Conservation (phyloP, 169 alveolate genomes). For the Pseudocohnilembus persalinus region DNA sequence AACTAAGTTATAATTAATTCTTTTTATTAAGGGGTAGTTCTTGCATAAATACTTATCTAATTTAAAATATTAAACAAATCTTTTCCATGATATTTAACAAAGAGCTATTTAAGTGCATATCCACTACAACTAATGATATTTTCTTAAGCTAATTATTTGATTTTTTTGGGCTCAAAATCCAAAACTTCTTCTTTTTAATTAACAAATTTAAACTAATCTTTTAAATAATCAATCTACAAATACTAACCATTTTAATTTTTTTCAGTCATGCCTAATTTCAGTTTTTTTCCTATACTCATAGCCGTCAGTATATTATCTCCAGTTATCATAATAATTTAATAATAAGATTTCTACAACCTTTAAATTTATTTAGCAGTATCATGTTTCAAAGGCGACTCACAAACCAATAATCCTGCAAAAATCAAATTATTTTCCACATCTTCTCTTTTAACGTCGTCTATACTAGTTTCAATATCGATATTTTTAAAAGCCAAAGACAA, state of each 20-base stretch:
- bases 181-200: slow-evolving; percentile 3
- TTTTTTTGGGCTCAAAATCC: slow-evolving; percentile 2
- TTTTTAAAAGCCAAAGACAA: slow-evolving; percentile 65
- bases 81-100: slow-evolving; percentile 41
- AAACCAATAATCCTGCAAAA: slow-evolving; percentile 94
- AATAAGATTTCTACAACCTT: slow-evolving; percentile 84
- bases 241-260: slow-evolving; percentile 27
- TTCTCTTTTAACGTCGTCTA: slow-evolving; percentile 86
- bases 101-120: slow-evolving; percentile 31
- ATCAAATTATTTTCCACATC: slow-evolving; percentile 89
- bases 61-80: slow-evolving; percentile 23
- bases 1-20: slow-evolving; percentile 72
- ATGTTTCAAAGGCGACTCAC: slow-evolving; percentile 94
- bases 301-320: slow-evolving; percentile 99
- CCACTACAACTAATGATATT: slow-evolving; percentile 42
- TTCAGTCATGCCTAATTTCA: slow-evolving; percentile 62
- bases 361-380: slow-evolving; percentile 87
- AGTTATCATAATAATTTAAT: slow-evolving; percentile 93
- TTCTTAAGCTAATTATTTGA: neutral
- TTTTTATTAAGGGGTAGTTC: slow-evolving; percentile 97
- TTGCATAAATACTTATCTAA: slow-evolving; percentile 88
- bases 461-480: slow-evolving; percentile 74
- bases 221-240: slow-evolving; percentile 12
- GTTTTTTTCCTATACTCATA: slow-evolving; percentile 92
- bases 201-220: slow-evolving; percentile 16